Conservation (phyloP, 805 yeast species). For the Candida odintsovae region DNA sequence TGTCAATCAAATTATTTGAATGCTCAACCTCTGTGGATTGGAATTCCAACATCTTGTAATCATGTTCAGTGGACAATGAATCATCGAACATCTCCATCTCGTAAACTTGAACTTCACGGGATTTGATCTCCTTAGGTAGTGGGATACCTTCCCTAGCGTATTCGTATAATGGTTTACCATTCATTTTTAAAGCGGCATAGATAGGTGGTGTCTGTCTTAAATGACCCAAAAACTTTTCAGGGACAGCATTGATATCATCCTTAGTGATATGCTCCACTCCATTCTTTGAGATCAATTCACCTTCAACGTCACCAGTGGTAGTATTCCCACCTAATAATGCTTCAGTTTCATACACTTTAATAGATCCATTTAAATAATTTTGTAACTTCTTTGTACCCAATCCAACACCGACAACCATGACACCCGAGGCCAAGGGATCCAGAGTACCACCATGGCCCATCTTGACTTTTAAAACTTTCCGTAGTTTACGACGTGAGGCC, state of each 20-base stretch:
- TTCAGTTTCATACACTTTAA: conserved; percentile 74
- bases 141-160: conserved; percentile 88
- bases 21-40: conserved; percentile 34
- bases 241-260: conserved; percentile 43
- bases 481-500: conserved; percentile 45
- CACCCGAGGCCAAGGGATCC: conserved; percentile 96
- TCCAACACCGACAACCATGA: conserved; percentile 88
- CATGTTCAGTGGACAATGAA: conserved; percentile 49
- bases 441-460: conserved; percentile 98
- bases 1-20: conserved; percentile 45
- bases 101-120: conserved; percentile 61
- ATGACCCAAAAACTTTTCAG: conserved; percentile 69
- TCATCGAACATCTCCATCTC: conserved; percentile 49
- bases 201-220: conserved; percentile 91
- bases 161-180: conserved; percentile 90
- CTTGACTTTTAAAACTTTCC: conserved; percentile 56
- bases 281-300: conserved; percentile 62
- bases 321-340: conserved; percentile 89
- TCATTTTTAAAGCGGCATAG: conserved; percentile 88
- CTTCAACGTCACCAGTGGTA: conserved; percentile 91
- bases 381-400: conserved; percentile 79
- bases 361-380: conserved; percentile 64
- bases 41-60: conserved; percentile 47
- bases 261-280: conserved; percentile 50
- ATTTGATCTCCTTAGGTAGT: conserved; percentile 75